These are phyloP conservation scores for Cupressus sempervirens DNA, from an alignment of 75 land plant species.

Conservation along the genomic window DNA sequence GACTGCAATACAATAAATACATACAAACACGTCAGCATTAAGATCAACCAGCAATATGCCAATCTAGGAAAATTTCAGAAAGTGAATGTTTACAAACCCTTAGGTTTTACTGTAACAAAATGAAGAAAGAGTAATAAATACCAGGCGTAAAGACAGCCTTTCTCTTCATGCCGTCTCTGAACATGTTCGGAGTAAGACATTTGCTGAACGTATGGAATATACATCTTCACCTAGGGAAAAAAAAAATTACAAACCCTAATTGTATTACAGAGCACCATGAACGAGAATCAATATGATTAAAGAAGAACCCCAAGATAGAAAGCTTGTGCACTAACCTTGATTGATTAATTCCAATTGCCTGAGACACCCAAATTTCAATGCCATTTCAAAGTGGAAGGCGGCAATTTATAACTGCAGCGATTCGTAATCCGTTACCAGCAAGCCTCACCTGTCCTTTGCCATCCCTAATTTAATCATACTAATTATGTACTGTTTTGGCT, in stretches of 20 bases:
- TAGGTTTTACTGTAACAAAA: neutral
- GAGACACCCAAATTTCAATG: too few species aligned
- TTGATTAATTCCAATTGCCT: too few species aligned
- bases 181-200: conserved; percentile 36
- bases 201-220: conserved; percentile 23
- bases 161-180: conserved; percentile 32
- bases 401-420: too few species aligned
- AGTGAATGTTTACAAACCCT: too few species aligned
- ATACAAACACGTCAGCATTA: neutral
- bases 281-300: neutral
- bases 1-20: neutral
- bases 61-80: too few species aligned
- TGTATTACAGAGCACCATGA: neutral
- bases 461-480: too few species aligned
- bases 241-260: neutral
- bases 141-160: conserved; percentile 44
- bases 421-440: too few species aligned
- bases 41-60: neutral
- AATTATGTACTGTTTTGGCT: too few species aligned
- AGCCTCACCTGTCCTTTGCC: too few species aligned
- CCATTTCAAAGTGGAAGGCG: too few species aligned
- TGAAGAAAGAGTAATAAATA: conserved; percentile 1
- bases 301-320: too few species aligned
- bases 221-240: conserved; percentile 11
- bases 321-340: too few species aligned